Percentiles rank a stretch among this genome's conserved stretches.
Conservation (phyloP, 345 rosid genomes). For the Mangifera indica region DNA sequence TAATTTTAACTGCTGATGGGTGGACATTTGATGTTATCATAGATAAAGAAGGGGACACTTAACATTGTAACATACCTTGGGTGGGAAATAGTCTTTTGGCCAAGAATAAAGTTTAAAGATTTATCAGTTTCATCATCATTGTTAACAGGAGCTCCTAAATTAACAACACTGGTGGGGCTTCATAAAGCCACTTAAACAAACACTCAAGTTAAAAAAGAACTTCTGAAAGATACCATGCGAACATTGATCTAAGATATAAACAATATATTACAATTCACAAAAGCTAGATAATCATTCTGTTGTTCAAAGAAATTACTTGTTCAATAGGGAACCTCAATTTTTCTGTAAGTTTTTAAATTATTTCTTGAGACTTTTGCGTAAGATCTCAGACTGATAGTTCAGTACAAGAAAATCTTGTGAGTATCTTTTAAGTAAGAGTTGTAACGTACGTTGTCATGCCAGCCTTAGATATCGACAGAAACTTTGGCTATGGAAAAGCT, state of each 20-base stretch:
- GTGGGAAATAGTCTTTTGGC: too few relatives aligned
- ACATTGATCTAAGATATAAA: background rate
- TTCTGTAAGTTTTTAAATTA: background rate
- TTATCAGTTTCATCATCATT: constrained; percentile 17
- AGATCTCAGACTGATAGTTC: background rate
- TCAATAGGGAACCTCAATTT: too few relatives aligned
- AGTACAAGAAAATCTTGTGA: constrained; percentile 4
- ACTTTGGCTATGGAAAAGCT: background rate
- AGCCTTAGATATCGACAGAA: background rate
- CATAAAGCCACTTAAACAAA: background rate
- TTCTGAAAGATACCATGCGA: too few relatives aligned
- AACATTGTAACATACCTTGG: too few relatives aligned
- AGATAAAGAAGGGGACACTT: too few relatives aligned
- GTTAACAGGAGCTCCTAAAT: constrained; percentile 33
- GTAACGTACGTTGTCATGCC: background rate
- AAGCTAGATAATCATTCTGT: too few relatives aligned
- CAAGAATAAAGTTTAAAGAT: background rate
- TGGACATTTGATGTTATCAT: too few relatives aligned
- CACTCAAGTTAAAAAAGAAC: background rate
- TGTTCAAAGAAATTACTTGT: too few relatives aligned
- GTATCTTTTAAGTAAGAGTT: background rate
- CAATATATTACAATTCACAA: background rate
- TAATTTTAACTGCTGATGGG: too few relatives aligned
- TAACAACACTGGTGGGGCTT: background rate
- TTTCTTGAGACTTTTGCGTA: background rate